phyloP scores from a whole-genome alignment of 768 basidiomycete genomes.

The Xanthoconium purpureum region DNA sequence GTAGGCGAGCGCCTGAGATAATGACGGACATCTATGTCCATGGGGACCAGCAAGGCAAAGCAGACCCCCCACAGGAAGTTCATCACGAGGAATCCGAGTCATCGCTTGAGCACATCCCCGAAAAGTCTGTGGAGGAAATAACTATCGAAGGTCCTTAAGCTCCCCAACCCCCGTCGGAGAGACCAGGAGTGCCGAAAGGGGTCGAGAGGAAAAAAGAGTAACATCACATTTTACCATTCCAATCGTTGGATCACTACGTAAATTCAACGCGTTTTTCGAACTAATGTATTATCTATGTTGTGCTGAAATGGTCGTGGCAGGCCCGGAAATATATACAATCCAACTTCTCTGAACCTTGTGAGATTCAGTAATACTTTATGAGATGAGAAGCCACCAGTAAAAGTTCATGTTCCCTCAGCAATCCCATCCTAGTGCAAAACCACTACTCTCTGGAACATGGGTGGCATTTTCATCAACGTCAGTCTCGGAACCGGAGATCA shows the following conservation, averaged over 20 bases:
- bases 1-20: slow-evolving; percentile 2
- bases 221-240: neutral
- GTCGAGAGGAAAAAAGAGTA: neutral
- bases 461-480: slow-evolving; percentile 11
- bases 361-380: neutral
- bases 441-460: slow-evolving; percentile 22
- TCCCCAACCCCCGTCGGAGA: neutral
- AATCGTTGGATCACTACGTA: neutral
- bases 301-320: neutral
- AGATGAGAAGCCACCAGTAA: neutral
- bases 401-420: slow-evolving; percentile 40
- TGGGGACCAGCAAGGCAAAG: slow-evolving; percentile 40
- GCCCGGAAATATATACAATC: neutral
- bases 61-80: slow-evolving; percentile 23
- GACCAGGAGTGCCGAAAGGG: neutral
- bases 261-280: neutral
- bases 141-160: neutral
- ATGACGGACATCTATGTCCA: slow-evolving; percentile 17
- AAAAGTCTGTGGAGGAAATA: slow-evolving; percentile 9
- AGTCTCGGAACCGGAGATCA: slow-evolving; percentile 28
- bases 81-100: slow-evolving; percentile 3
- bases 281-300: neutral
- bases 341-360: neutral
- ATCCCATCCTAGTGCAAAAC: slow-evolving; percentile 74
- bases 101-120: slow-evolving; percentile 11